A percentile compares a stretch with the other conserved stretches of the same genome.
phyloP scores from a whole-genome alignment of 1,284 basidiomycete genomes.

The Takashimella koratensis region DNA sequence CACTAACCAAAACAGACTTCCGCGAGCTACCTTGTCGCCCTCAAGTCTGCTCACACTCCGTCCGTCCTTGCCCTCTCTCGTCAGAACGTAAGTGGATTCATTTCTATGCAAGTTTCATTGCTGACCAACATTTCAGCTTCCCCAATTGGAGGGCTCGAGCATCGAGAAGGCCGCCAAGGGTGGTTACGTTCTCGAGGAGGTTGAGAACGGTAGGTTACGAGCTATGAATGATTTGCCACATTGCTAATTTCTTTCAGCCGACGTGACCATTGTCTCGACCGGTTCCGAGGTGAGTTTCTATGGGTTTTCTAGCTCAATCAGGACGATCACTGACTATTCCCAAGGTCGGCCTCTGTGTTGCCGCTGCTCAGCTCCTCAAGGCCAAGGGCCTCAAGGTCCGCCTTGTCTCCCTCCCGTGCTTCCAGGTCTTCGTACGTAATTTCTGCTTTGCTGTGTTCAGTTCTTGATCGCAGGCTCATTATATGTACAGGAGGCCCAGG shows the following conservation, averaged over 20 bases:
- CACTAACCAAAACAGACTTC: no score
- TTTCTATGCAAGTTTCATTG: background rate
- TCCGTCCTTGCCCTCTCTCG: constrained; percentile 54
- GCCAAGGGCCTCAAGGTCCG: constrained; percentile 74
- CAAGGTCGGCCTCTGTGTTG: constrained; percentile 68
- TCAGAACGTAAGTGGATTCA: constrained; percentile 39
- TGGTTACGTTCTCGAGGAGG: constrained; percentile 85
- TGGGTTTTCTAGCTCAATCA: no score
- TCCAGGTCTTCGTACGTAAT: constrained; percentile 84
- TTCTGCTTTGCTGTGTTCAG: no score
- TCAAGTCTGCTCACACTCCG: constrained; percentile 70
- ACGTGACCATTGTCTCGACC: constrained; percentile 80
- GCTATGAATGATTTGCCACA: constrained; percentile 46
- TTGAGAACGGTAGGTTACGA: no score
- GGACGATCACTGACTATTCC: no score
- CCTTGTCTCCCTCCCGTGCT: constrained; percentile 83
- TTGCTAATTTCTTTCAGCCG: constrained; percentile 49
- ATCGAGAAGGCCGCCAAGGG: constrained; percentile 81
- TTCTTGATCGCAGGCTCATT: no score
- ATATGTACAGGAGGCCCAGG: constrained; percentile 76
- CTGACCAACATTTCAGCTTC: no score
- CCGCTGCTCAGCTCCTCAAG: constrained; percentile 74
- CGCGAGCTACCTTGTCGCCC: constrained; percentile 77
- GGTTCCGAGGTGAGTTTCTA: no score
- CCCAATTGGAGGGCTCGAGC: constrained; percentile 82